A percentile compares a stretch with the other conserved stretches of the same genome.
Conservation (phyloP, 2,329 filamentous ascomycete species). For the Fusarium marasasianum region DNA sequence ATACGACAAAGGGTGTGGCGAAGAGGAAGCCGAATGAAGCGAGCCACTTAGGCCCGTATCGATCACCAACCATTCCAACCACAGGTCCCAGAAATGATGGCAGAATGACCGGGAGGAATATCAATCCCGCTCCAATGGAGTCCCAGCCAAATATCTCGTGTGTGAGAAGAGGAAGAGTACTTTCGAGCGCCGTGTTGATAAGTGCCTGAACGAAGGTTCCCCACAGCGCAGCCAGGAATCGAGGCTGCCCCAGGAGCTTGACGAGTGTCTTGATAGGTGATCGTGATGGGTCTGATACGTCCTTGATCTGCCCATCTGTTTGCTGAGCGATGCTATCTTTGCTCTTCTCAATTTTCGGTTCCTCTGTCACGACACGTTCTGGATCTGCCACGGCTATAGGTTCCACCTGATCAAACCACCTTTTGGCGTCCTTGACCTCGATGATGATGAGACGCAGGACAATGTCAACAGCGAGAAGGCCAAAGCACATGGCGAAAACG, state of each 20-base stretch:
- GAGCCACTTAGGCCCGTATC: conserved; percentile 49
- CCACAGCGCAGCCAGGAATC: conserved; percentile 48
- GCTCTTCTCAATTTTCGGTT: background rate
- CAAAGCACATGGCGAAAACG: conserved; percentile 51
- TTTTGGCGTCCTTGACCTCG: conserved; percentile 46
- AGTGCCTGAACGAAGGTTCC: conserved; percentile 48
- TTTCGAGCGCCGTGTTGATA: conserved; percentile 47
- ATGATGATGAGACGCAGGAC: conserved; percentile 46
- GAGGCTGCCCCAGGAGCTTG: conserved; percentile 43
- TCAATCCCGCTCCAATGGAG: conserved; percentile 47
- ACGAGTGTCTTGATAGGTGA: conserved; percentile 39
- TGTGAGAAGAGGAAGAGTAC: conserved; percentile 47
- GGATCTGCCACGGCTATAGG: background rate
- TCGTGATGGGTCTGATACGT: background rate
- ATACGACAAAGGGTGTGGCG: conserved; percentile 47
- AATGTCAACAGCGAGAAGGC: conserved; percentile 47
- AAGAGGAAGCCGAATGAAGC: conserved; percentile 47
- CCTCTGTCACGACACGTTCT: background rate
- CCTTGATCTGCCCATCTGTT: background rate
- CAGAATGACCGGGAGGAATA: conserved; percentile 48
- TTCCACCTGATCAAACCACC: conserved; percentile 37
- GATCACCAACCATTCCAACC: conserved; percentile 45
- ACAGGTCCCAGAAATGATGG: conserved; percentile 46
- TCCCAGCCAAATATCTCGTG: conserved; percentile 45
- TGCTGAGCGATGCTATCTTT: background rate